These are phyloP conservation scores for Emydomyces testavorans DNA, from an alignment of 2,329 filamentous ascomycete species.

Conservation along the genomic window DNA sequence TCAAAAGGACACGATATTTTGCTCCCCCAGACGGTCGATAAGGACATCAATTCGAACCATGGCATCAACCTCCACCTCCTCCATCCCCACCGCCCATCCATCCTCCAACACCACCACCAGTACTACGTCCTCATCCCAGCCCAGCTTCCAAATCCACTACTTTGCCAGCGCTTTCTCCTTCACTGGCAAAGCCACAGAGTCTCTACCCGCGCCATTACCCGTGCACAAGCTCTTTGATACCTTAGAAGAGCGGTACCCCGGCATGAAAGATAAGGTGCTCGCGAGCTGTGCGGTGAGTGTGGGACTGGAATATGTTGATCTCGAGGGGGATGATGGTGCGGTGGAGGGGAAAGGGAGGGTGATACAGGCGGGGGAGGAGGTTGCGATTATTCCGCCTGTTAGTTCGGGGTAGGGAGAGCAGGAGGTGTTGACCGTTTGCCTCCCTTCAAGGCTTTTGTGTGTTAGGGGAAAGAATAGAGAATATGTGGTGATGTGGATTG, in stretches of 20 bases:
- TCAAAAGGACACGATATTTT: no score
- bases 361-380: constrained; percentile 33
- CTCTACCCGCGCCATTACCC: constrained; percentile 32
- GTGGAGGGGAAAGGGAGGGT: constrained; percentile 19
- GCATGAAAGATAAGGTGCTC: constrained; percentile 31
- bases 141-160: constrained; percentile 36
- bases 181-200: constrained; percentile 32
- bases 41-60: constrained; percentile 3
- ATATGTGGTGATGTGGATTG: no score
- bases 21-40: background rate
- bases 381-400: constrained; percentile 39
- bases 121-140: constrained; percentile 2
- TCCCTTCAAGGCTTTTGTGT: no score
- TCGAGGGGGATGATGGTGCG: constrained; percentile 16
- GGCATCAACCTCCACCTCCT: background rate
- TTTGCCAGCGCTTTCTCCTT: constrained; percentile 36
- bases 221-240: constrained; percentile 28
- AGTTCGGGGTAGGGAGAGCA: constrained; percentile 33
- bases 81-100: background rate
- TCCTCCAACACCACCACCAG: constrained; percentile 1
- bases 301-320: constrained; percentile 36
- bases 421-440: no score
- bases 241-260: constrained; percentile 34
- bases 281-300: constrained; percentile 33
- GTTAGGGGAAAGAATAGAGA: no score